phyloP scores from a whole-genome alignment of 371 early-diverging fungal genomes.

The Mortierella sp. region DNA sequence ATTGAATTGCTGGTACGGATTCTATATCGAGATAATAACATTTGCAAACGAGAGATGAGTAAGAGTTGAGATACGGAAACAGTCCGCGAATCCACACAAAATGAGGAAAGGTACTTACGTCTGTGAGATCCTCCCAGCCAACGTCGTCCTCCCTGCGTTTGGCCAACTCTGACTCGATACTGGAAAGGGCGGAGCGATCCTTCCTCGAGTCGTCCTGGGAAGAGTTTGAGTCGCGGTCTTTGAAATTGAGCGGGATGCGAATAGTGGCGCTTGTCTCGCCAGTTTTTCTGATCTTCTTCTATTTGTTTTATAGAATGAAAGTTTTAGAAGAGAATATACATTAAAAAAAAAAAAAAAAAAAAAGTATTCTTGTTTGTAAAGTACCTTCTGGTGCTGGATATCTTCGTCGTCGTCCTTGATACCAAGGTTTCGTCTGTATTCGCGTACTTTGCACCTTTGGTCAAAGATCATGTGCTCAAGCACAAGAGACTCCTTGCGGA shows the following conservation, averaged over 20 bases:
- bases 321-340: neutral
- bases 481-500: slow-evolving; percentile 75
- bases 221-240: slow-evolving; percentile 32
- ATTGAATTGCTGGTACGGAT: slow-evolving; percentile 65
- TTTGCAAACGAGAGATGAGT: neutral
- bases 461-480: slow-evolving; percentile 76
- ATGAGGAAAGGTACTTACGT: slow-evolving; percentile 51
- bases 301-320: neutral
- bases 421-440: slow-evolving; percentile 66
- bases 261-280: slow-evolving; percentile 64
- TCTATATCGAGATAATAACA: slow-evolving; percentile 37
- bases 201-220: slow-evolving; percentile 39
- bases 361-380: neutral
- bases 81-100: neutral
- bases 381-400: slow-evolving; percentile 45
- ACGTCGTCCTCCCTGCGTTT: slow-evolving; percentile 65
- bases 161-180: slow-evolving; percentile 65
- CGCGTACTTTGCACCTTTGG: slow-evolving; percentile 66
- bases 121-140: slow-evolving; percentile 69
- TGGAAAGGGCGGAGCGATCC: slow-evolving; percentile 43
- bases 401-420: slow-evolving; percentile 68
- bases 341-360: neutral
- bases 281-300: slow-evolving; percentile 49
- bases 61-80: no score
- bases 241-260: slow-evolving; percentile 17